Conservation (phyloP, 225 moss, liverwort and hornwort genomes). For the Physcomitrium patens region DNA sequence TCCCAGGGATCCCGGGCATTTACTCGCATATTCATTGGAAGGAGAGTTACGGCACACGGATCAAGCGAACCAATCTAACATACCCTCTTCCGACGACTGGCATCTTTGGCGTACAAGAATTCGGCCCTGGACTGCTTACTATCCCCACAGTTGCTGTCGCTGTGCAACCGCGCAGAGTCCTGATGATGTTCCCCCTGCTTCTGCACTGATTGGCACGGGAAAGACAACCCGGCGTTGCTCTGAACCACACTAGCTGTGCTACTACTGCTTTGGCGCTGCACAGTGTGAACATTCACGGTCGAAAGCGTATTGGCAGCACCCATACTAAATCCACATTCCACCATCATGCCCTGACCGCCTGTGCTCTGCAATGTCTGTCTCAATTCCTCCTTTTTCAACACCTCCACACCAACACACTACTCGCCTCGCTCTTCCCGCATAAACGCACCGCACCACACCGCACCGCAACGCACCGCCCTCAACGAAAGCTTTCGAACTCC, state of each 20-base stretch:
- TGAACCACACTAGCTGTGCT: conserved; percentile 11
- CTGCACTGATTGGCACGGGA: conserved; percentile 36
- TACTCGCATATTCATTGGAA: background rate
- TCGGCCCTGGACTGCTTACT: conserved; percentile 44
- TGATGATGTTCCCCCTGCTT: conserved; percentile 41
- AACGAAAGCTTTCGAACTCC: background rate
- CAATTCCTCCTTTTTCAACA: background rate
- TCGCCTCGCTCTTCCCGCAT: background rate
- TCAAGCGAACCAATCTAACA: conserved; percentile 13
- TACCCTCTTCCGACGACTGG: conserved; percentile 47
- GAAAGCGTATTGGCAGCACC: conserved; percentile 70
- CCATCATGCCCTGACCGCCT: conserved; percentile 69
- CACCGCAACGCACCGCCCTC: conserved; percentile 4
- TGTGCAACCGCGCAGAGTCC: conserved; percentile 43
- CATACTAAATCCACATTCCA: conserved; percentile 73
- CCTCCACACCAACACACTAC: background rate
- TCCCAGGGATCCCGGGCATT: conserved; percentile 28
- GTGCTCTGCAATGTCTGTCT: background rate
- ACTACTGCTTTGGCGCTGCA: conserved; percentile 48
- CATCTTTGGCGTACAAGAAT: conserved; percentile 51
- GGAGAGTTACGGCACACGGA: background rate
- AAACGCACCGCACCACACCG: background rate
- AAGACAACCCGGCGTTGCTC: conserved; percentile 37
- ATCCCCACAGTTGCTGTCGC: conserved; percentile 41
- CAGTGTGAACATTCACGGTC: conserved; percentile 52